Evolutionary conservation across 331 rosid species (phyloP).

Genomic region (Cucumis variabilis): DNA sequence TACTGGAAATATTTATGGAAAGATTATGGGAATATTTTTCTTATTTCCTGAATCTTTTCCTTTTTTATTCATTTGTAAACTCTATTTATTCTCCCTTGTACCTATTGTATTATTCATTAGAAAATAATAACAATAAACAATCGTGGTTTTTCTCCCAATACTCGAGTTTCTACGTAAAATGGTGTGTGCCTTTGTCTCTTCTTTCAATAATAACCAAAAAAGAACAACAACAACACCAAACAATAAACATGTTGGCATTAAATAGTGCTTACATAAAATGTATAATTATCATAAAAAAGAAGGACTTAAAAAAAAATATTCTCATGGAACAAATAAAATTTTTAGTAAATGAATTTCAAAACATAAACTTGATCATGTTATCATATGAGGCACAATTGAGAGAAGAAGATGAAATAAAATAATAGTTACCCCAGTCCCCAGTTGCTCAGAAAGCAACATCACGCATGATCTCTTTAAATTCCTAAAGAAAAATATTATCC

Average conservation of each 20-base stretch:
- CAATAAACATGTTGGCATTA: neutral
- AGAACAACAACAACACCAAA: neutral
- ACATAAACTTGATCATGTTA: neutral
- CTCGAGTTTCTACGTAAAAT: no score
- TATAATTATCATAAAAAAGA: no score
- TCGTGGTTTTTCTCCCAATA: no score
- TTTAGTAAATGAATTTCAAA: neutral
- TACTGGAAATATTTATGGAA: no score
- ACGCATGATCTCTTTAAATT: neutral
- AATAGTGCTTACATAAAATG: neutral
- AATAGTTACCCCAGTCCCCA: neutral
- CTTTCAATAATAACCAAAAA: neutral
- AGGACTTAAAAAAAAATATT: neutral
- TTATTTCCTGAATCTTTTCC: no score
- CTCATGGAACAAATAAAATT: neutral
- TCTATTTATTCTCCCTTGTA: no score
- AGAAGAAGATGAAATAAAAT: neutral
- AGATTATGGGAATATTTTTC: no score
- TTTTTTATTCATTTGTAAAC: no score
- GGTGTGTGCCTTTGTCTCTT: no score
- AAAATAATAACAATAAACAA: no score
- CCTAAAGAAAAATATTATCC: neutral
- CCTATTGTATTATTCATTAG: no score
- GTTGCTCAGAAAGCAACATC: constrained; percentile 5
- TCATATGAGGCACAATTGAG: constrained; percentile 1